Percentiles rank a stretch among this genome's conserved stretches.
These are phyloP conservation scores for Lichtheimia ornata DNA, from an alignment of 371 early-diverging fungal species.

Conservation along the genomic window DNA sequence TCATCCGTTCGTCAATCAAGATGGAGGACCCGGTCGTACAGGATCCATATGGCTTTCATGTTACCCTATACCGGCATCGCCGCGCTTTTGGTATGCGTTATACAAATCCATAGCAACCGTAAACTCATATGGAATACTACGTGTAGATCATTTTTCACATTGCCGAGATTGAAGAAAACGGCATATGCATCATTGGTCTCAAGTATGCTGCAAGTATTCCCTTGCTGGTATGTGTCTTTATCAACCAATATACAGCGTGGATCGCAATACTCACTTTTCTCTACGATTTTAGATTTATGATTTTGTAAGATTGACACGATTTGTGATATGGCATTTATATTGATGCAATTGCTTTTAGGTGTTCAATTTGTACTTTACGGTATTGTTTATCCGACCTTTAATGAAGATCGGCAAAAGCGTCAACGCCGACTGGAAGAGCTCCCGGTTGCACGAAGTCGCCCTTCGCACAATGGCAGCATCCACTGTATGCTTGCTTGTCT, in stretches of 20 bases:
- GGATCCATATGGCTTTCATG: conserved; percentile 34
- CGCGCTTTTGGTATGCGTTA: conserved; percentile 1
- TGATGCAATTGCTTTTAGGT: conserved; percentile 20
- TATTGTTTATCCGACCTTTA: conserved; percentile 47
- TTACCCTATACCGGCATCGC: conserved; percentile 29
- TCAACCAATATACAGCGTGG: not conserved
- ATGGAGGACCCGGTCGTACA: conserved; percentile 40
- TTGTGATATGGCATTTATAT: not conserved
- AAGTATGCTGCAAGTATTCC: conserved; percentile 46
- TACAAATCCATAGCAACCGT: not conserved
- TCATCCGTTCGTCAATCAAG: conserved; percentile 32
- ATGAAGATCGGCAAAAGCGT: conserved; percentile 26
- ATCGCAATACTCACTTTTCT: not conserved
- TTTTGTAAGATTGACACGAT: conserved; percentile 31
- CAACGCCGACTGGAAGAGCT: conserved; percentile 33
- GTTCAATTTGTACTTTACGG: conserved; percentile 50
- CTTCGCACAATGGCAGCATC: conserved; percentile 52
- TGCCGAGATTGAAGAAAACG: conserved; percentile 32
- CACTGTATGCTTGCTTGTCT: conserved; percentile 44
- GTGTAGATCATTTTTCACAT: conserved; percentile 43
- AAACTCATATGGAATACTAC: conserved; percentile 19
- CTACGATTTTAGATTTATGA: conserved; percentile 26
- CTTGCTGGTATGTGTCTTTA: conserved; percentile 23
- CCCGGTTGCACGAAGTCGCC: conserved; percentile 50
- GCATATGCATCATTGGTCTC: conserved; percentile 52